Percentiles rank a stretch among this genome's conserved stretches.
Conservation (phyloP, 1,139 yeast genomes). For the Taiozyma sp. region DNA sequence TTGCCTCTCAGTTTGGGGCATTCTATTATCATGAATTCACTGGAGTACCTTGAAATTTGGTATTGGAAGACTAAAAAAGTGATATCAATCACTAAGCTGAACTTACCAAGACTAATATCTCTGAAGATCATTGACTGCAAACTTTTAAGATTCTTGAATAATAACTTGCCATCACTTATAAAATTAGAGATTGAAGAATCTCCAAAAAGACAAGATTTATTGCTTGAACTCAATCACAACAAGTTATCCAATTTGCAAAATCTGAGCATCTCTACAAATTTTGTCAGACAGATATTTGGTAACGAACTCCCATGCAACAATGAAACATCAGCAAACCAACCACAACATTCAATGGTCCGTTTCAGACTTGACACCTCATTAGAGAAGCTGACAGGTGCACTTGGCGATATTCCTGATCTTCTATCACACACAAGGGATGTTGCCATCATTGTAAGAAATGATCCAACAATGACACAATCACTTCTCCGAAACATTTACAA, state of each 20-base stretch:
- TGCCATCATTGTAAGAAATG: not conserved
- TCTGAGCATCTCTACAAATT: not conserved
- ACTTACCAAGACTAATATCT: not conserved
- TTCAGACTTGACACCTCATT: not conserved
- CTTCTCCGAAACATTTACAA: not conserved
- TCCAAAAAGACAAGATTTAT: no score
- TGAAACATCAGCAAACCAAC: no score
- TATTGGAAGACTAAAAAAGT: not conserved
- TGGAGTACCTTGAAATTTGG: not conserved
- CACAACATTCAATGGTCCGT: not conserved
- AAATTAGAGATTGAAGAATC: not conserved
- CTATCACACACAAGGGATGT: not conserved
- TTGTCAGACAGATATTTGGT: not conserved
- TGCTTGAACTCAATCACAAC: not conserved
- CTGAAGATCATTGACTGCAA: not conserved
- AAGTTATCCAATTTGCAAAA: not conserved
- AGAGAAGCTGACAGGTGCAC: not conserved
- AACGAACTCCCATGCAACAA: not conserved
- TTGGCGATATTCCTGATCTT: not conserved
- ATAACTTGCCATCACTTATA: not conserved
- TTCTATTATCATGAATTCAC: not conserved
- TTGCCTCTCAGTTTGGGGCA: not conserved
- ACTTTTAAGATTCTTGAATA: not conserved
- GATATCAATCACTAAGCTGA: not conserved
- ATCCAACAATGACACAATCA: not conserved